Base-by-base conservation (phyloP, 2,329 filamentous ascomycete species). In the Septoria petroselini region DNA sequence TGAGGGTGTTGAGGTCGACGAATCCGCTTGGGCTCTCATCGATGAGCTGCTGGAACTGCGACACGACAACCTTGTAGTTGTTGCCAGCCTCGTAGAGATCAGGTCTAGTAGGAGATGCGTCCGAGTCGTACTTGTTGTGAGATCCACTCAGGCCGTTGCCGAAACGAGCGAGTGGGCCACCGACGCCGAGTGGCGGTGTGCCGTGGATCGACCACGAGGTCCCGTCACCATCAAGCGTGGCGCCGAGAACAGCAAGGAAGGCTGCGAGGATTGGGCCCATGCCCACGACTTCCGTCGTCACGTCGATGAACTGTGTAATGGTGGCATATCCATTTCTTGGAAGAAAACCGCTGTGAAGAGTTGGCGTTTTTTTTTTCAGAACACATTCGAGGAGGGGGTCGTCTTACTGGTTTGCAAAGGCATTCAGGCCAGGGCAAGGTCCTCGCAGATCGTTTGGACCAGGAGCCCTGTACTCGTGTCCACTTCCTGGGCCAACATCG, bases 61-160 rank as follows among this genome's bases (percentile, higher is more conserved):
- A 23, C 37, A 62, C 48, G 39, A 58, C 47, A 12, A 62, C 45
- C 7, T 58, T 55, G 49, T 58, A 63, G 40, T 65, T 59, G 52
- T 65, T 60, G 31, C 63, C 64, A 3, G 40, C 46, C 25, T 60
- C 45, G 49, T 67, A 68, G 3, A 68, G 44, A 38, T 70, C 66
- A 34, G 59, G 62, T 19, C 67, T 57, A 5, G 61, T 64, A 2
- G 67, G 66, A 5, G 64, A 67, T 6, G 53, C 64, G 41, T 70
- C 68, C 15, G 54, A 57, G 57, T 70, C 68, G 52, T 68, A 46
- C 55, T 68, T 65, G 56, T 66, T 68, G 58, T 69, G 66, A n/a
- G 54, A 58, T 9, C 57, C 58, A 34, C 51, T 58, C 19, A 62
- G 41, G 6, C 58, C 58, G 19, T 53, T 31, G 4, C 52, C 55